Conservation (phyloP, 192 early-diverging fungal genomes). For the Coemansia guatemalensis region DNA sequence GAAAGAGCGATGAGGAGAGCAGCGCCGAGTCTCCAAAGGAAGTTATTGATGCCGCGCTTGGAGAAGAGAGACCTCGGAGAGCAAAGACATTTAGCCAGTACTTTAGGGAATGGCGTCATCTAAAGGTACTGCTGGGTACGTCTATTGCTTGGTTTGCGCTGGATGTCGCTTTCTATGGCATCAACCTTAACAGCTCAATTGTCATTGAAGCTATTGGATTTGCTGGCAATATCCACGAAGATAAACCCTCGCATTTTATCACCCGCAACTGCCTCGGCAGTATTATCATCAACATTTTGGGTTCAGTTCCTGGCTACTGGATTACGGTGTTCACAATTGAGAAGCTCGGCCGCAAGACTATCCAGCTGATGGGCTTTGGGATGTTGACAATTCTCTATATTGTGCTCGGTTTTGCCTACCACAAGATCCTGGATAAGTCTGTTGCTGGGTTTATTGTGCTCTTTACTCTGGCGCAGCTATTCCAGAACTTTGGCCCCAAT, state of each 20-base stretch:
- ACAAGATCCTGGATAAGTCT: conserved; percentile 62
- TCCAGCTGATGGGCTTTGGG: conserved; percentile 89
- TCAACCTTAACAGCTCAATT: conserved; percentile 78
- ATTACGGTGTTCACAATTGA: conserved; percentile 92
- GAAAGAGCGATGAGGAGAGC: not conserved
- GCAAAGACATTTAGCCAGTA: conserved; percentile 21
- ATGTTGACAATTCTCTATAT: conserved; percentile 76
- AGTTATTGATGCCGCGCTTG: not conserved
- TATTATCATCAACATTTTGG: conserved; percentile 84
- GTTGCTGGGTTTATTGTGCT: conserved; percentile 62
- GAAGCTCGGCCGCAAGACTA: conserved; percentile 84
- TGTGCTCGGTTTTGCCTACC: conserved; percentile 70
- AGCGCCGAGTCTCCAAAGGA: not conserved
- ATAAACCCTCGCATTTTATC: conserved; percentile 47
- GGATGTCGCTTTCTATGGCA: conserved; percentile 66
- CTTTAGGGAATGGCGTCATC: conserved; percentile 52
- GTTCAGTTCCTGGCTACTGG: conserved; percentile 95
- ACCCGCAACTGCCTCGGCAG: conserved; percentile 81
- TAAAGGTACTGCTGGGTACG: conserved; percentile 76
- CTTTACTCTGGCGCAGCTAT: conserved; percentile 50
- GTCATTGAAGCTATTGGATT: conserved; percentile 74
- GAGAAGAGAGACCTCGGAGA: not conserved
- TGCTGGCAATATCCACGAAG: conserved; percentile 35
- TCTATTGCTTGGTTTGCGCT: conserved; percentile 62
- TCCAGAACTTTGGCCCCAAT: conserved; percentile 83